Evolutionary conservation across 2,329 filamentous ascomycete species (phyloP).

Genomic region (Cryphonectria naterciae): DNA sequence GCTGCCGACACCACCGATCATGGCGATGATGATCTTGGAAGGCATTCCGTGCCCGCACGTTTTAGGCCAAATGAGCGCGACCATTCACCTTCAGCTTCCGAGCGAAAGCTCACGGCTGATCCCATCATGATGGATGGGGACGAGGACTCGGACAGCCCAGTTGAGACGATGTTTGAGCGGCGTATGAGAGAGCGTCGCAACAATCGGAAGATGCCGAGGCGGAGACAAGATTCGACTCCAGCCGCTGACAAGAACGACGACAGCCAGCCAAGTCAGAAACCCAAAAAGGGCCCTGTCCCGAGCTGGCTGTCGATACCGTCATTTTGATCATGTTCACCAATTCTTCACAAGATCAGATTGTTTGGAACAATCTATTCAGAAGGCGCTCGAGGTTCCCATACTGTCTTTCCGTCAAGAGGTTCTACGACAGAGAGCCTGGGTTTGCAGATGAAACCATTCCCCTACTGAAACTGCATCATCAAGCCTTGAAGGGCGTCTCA

Average conservation of each 20-base stretch:
- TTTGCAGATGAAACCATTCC: background rate
- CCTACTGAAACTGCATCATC: conserved; percentile 20
- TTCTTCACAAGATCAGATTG: background rate
- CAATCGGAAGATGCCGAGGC: background rate
- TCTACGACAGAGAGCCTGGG: background rate
- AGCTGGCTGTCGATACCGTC: conserved; percentile 7
- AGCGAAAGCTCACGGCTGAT: background rate
- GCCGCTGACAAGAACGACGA: background rate
- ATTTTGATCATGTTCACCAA: background rate
- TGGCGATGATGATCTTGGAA: background rate
- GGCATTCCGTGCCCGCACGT: background rate
- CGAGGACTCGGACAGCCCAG: conserved; percentile 21
- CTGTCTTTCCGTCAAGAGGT: background rate
- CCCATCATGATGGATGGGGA: background rate
- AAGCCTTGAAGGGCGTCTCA: conserved; percentile 64
- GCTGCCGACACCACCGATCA: background rate
- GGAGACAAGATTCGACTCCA: background rate
- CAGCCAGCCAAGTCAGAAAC: conserved; percentile 1
- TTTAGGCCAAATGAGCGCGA: too few relatives aligned
- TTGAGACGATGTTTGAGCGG: conserved; percentile 24
- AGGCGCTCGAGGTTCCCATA: background rate
- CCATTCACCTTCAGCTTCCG: background rate
- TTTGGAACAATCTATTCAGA: background rate
- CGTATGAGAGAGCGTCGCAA: conserved; percentile 18
- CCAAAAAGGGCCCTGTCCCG: background rate